phyloP scores from a whole-genome alignment of 352 stramenopile species.

The Phytopythium helicoides region DNA sequence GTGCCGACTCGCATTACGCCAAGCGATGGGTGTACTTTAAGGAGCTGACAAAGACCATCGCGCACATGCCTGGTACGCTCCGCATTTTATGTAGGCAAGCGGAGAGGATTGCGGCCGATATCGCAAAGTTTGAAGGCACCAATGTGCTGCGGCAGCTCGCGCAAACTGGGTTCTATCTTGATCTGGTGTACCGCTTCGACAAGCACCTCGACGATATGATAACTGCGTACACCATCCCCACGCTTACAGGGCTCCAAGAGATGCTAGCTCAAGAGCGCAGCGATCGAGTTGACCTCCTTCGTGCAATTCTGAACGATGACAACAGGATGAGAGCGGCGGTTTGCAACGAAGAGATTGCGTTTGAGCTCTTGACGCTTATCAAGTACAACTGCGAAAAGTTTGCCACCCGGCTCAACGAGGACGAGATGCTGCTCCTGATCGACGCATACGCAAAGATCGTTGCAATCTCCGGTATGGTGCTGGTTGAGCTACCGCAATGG shows the following conservation, averaged over 20 bases:
- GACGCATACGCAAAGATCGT: background rate
- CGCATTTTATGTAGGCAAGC: background rate
- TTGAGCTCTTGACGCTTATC: background rate
- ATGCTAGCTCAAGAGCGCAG: background rate
- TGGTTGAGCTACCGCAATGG: background rate
- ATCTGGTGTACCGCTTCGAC: background rate
- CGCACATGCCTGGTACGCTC: background rate
- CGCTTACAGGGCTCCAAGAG: background rate
- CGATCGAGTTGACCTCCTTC: background rate
- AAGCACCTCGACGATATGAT: background rate
- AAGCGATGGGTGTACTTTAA: conserved; percentile 3
- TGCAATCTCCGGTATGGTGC: background rate
- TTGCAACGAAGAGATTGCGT: background rate
- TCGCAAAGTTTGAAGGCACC: background rate
- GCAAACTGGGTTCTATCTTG: background rate
- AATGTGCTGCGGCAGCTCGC: background rate
- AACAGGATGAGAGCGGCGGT: background rate
- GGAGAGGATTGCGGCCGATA: background rate
- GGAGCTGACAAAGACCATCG: conserved; percentile 1
- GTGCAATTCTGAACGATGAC: background rate
- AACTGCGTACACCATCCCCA: background rate
- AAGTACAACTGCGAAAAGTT: background rate
- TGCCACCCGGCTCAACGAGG: background rate
- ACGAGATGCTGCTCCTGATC: background rate
- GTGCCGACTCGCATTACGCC: background rate